A percentile compares a stretch with the other conserved stretches of the same genome.
phyloP scores from a whole-genome alignment of 345 rosid genomes.

The Cardamine resedifolia region DNA sequence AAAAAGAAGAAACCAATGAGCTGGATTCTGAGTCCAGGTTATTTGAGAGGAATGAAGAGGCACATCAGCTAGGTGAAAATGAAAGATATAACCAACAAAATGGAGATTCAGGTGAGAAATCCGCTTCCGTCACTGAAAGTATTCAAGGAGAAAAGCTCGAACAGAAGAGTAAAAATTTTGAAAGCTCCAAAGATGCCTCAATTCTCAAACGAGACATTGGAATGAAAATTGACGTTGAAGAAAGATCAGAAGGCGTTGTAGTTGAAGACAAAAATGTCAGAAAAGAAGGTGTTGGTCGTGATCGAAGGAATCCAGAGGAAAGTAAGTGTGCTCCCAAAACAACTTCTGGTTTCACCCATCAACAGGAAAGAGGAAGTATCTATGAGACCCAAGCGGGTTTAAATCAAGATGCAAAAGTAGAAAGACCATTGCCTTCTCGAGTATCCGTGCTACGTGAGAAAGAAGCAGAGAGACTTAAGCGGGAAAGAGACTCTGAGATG shows the following conservation, averaged over 20 bases:
- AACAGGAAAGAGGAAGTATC: constrained; percentile 35
- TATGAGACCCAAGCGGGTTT: constrained; percentile 29
- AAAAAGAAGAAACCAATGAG: constrained; percentile 40
- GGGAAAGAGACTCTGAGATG: constrained; percentile 60
- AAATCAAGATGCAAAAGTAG: constrained; percentile 42
- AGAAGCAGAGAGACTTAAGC: constrained; percentile 56
- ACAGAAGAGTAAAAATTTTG: constrained; percentile 30
- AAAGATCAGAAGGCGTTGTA: constrained; percentile 30
- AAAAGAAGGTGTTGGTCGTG: constrained; percentile 26
- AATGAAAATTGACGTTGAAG: constrained; percentile 34
- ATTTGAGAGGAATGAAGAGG: constrained; percentile 37
- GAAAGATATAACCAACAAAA: constrained; percentile 31
- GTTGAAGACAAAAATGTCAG: constrained; percentile 21
- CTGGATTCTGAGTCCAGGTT: constrained; percentile 24
- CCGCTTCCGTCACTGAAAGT: constrained; percentile 5
- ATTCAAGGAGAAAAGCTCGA: constrained; percentile 32
- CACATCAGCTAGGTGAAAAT: constrained; percentile 16
- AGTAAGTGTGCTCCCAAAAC: constrained; percentile 23
- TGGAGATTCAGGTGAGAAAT: constrained; percentile 33
- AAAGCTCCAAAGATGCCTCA: constrained; percentile 36
- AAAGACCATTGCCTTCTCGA: constrained; percentile 43
- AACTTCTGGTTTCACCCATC: constrained; percentile 36
- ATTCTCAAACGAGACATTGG: constrained; percentile 34
- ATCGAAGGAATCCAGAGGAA: constrained; percentile 39
- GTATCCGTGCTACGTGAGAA: constrained; percentile 44